Evolutionary conservation across 2,329 filamentous ascomycete genomes (phyloP), one percentile per base, ranked within the genome.

Genomic region (Epicoccum sorghinum): DNA sequence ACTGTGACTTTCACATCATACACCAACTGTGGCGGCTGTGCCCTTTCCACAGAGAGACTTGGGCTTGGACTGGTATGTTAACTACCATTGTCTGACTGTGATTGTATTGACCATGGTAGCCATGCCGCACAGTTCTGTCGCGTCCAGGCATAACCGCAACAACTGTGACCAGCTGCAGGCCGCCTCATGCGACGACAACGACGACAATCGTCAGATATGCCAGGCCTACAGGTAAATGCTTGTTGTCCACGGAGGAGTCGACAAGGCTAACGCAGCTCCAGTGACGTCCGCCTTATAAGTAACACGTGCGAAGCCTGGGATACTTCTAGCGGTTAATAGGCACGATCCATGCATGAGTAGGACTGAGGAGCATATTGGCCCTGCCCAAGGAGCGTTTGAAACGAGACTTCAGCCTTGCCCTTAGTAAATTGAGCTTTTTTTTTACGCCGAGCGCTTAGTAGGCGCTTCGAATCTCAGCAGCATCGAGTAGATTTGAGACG

Each of bases 1-100:
- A 71, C 68, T 4, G 50, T 45, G 13, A 72, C 69, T 0, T 38
- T 38, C 7, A 72, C 69, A 4, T 49, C 46, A 2, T 69, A 66
- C n/a, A 67, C 59, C 2, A 59, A 72, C 10, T 73, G 70, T 22
- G 57, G 57, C 30, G 65, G 67, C 13, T 72, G 69, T 41, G 55
- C 36, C 4, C 23, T 72, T 24, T 9, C 45, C 9, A 69, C 61
- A 3, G 37, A 39, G 39, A 30, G 12, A 9, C 43, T 70, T 1
- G 69, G 70, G 1, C 37, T 63, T 6, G 70, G 68, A 13, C 52
- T 68, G 23, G 70, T 71, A 35, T 51, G 62, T 58, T 0, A n/a
- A 14, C 14, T 13, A 43, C 7, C 24, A 8, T n/a, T 29, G 2
- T 3, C 9, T 9, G 4, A 35, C 10, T 30, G 13, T 45, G 10